A percentile compares a stretch with the other conserved stretches of the same genome.
Evolutionary conservation across 1,284 basidiomycete genomes (phyloP).

Genomic region (Garcileccinum viscosum): DNA sequence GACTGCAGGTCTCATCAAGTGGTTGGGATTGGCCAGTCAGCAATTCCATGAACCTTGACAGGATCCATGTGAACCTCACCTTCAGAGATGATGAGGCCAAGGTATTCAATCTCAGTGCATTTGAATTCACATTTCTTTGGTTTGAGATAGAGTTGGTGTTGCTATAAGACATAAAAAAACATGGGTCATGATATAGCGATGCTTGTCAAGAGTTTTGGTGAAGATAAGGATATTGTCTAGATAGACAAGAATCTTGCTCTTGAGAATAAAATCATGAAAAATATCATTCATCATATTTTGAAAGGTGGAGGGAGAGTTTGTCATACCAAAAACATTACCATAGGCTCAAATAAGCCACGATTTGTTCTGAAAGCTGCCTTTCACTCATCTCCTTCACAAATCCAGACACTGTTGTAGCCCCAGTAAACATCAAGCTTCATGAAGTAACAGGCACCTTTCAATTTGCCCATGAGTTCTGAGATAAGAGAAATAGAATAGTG

Average conservation of each 20-base stretch:
- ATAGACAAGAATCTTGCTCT: too few species aligned
- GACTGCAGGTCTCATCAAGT: too few species aligned
- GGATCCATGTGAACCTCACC: too few species aligned
- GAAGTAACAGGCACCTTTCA: neutral
- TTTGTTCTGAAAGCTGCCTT: slow-evolving; percentile 12
- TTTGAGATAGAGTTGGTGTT: too few species aligned
- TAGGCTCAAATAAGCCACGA: slow-evolving; percentile 35
- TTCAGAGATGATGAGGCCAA: too few species aligned
- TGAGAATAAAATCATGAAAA: too few species aligned
- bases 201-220: slow-evolving; percentile 22
- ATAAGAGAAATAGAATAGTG: neutral
- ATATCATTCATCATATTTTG: slow-evolving; percentile 25
- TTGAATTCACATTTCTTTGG: too few species aligned
- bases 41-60: too few species aligned
- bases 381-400: slow-evolving; percentile 23
- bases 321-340: slow-evolving; percentile 30
- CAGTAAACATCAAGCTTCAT: neutral
- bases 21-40: too few species aligned
- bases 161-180: slow-evolving; percentile 34
- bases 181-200: slow-evolving; percentile 23
- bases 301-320: slow-evolving; percentile 38
- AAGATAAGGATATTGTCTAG: slow-evolving; percentile 16
- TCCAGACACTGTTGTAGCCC: slow-evolving; percentile 10
- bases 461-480: neutral
- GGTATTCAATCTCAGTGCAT: too few species aligned